Base-by-base conservation (phyloP, 495 filamentous ascomycete species). In the Aspergillus cavernicola region DNA sequence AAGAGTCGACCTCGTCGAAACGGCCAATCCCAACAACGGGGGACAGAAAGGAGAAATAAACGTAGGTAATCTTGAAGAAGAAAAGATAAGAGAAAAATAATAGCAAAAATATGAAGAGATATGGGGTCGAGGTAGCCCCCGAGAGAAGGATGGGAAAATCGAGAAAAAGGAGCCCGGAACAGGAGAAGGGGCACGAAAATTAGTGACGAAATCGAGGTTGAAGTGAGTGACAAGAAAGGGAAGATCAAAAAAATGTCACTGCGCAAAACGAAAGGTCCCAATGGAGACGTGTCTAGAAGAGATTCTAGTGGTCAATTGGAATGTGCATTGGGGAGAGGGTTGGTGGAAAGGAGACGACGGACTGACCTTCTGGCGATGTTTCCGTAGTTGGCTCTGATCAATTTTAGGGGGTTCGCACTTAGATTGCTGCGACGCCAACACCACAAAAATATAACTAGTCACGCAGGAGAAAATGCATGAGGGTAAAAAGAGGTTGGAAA, bases 1-100 rank as follows among this genome's bases (percentile, higher is more conserved):
- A 60, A 85, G 79, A 73, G 83, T 28, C 13, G 85, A 84, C 84
- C 86, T 82, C 29, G 20, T 23, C 13, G 52, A 79, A 46, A 56
- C 52, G 47, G 49, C 52, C 41, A 42, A 38, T 53, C 52, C 47
- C 44, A 52, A 59, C 37, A 37, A 52, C 11, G 11, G 31, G 41
- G 36, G 49, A 38, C 19, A 42, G 24, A 55, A 42, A 31, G 50
- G 36, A 45, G 4, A 6, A 40, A 57, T 60, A 54, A 58, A 64
- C 62, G 64, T 56, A 66, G 57, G 45, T 53, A 39, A 58, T 13
- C 40, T 49, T 35, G 64, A 60, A 41, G 59, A 49, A 55, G 53
- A 64, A 69, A 67, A 67, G 57, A 52, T 57, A 69, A 63, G 63
- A 55, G 88, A 61, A 39, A 50, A 44, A 40, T 13, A 39, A 22